A percentile compares a stretch with the other conserved stretches of the same genome.
Evolutionary conservation across 768 basidiomycete species (phyloP).

Genomic region (Pleurotus tuoliensis): DNA sequence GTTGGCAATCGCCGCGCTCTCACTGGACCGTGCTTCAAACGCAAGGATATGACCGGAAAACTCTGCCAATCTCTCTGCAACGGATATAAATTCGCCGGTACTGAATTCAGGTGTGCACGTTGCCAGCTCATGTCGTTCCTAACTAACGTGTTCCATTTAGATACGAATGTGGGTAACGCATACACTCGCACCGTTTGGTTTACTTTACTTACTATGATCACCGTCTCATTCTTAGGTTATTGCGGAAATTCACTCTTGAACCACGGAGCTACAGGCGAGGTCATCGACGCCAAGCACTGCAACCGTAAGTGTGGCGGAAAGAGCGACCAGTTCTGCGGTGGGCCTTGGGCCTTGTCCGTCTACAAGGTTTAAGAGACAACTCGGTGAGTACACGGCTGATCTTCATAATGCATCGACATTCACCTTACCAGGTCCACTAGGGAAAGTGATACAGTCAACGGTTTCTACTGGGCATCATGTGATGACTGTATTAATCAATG

Average conservation of each 20-base stretch:
- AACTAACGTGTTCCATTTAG: not conserved
- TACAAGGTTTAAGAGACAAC: not conserved
- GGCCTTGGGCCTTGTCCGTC: slow-evolving; percentile 10
- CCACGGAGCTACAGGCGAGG: slow-evolving; percentile 20
- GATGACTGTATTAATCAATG: too few species aligned
- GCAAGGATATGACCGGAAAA: slow-evolving; percentile 5
- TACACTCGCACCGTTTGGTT: not conserved
- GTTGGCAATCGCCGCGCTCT: slow-evolving; percentile 2
- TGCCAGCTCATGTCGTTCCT: too few species aligned
- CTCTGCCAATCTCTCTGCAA: slow-evolving; percentile 4
- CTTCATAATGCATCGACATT: too few species aligned
- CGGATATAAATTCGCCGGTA: not conserved
- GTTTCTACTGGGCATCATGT: too few species aligned
- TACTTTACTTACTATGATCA: not conserved
- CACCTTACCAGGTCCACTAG: too few species aligned
- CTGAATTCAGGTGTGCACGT: not conserved
- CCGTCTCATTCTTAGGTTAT: slow-evolving; percentile 15
- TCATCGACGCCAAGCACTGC: slow-evolving; percentile 14
- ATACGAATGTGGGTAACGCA: not conserved
- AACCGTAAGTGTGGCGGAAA: slow-evolving; percentile 16
- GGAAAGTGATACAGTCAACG: too few species aligned
- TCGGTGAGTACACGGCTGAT: too few species aligned
- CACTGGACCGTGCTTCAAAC: slow-evolving; percentile 1
- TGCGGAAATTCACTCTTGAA: slow-evolving; percentile 20
- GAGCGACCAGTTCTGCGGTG: slow-evolving; percentile 16